Evolutionary conservation across 2,329 filamentous ascomycete species (phyloP).

Genomic region (Aspergillus uvarum): DNA sequence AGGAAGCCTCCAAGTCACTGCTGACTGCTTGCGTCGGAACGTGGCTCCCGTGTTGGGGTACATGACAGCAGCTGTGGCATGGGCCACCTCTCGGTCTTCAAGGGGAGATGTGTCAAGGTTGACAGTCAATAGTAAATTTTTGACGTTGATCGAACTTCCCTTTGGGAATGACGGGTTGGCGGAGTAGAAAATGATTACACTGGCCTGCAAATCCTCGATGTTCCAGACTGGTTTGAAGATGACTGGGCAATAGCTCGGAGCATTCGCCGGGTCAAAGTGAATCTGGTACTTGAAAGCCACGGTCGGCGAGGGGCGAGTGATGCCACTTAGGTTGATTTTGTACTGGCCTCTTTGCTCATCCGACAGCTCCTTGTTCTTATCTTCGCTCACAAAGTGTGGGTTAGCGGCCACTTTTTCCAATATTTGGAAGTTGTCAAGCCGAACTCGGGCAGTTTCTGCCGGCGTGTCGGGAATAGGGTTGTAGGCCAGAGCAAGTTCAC

Average conservation of each 20-base stretch:
- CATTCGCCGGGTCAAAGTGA: constrained; percentile 63
- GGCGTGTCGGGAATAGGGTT: constrained; percentile 50
- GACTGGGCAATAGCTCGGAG: constrained; percentile 66
- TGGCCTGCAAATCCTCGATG: constrained; percentile 78
- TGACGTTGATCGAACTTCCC: constrained; percentile 56
- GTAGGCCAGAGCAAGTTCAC: constrained; percentile 86
- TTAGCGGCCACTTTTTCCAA: constrained; percentile 94
- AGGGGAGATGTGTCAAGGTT: constrained; percentile 42
- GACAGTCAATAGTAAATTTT: constrained; percentile 74
- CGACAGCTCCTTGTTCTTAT: constrained; percentile 41
- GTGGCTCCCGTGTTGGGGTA: constrained; percentile 45
- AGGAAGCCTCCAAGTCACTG: constrained; percentile 47
- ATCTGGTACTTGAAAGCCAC: constrained; percentile 93
- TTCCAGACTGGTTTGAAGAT: constrained; percentile 78
- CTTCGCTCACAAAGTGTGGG: constrained; percentile 79
- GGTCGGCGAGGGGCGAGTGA: constrained; percentile 63
- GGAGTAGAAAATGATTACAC: constrained; percentile 78
- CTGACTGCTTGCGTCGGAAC: constrained; percentile 48
- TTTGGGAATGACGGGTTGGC: constrained; percentile 68
- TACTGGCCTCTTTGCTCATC: constrained; percentile 72
- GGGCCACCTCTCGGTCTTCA: constrained; percentile 41
- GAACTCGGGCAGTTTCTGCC: constrained; percentile 62
- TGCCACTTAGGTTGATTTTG: constrained; percentile 68
- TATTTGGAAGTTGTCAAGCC: constrained; percentile 82
- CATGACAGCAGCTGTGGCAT: constrained; percentile 47